A percentile compares a stretch with the other conserved stretches of the same genome.
Conservation (phyloP, 805 yeast genomes). For the Metschnikowia hibisci region DNA sequence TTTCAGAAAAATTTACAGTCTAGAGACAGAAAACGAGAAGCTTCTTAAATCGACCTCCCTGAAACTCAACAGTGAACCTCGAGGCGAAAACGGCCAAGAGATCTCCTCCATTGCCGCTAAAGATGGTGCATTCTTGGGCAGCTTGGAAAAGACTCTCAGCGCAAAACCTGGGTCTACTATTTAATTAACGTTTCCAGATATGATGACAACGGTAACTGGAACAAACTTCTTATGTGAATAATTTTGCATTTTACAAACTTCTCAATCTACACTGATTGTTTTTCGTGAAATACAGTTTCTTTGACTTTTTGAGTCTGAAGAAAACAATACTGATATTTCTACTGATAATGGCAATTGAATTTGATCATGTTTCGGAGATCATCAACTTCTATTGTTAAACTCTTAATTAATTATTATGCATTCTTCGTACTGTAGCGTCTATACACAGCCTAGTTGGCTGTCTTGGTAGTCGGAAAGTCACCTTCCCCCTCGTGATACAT, state of each 20-base stretch:
- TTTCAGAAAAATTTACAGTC: constrained; percentile 32
- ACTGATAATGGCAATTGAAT: too few species aligned
- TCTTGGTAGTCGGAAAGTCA: constrained; percentile 34
- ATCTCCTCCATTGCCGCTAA: constrained; percentile 6
- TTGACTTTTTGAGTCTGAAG: too few species aligned
- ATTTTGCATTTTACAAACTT: too few species aligned
- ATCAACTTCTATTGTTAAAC: not conserved
- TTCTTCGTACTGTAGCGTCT: constrained; percentile 1
- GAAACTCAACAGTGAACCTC: constrained; percentile 2
- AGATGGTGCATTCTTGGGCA: constrained; percentile 12
- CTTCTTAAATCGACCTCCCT: constrained; percentile 13
- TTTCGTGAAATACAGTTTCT: too few species aligned
- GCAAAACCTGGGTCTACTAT: not conserved
- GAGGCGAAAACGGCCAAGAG: not conserved
- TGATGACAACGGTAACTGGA: too few species aligned
- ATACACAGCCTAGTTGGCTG: constrained; percentile 10
- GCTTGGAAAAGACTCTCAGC: constrained; percentile 12
- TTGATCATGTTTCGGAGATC: too few species aligned
- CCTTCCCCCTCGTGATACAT: constrained; percentile 55
- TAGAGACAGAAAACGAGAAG: constrained; percentile 27
- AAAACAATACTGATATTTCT: too few species aligned
- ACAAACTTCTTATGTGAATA: too few species aligned
- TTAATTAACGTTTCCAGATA: not conserved
- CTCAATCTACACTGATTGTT: too few species aligned
- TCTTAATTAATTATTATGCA: not conserved